Evolutionary conservation across 78 protist species (phyloP).

Genomic region (Dictyostelium intermedium): DNA sequence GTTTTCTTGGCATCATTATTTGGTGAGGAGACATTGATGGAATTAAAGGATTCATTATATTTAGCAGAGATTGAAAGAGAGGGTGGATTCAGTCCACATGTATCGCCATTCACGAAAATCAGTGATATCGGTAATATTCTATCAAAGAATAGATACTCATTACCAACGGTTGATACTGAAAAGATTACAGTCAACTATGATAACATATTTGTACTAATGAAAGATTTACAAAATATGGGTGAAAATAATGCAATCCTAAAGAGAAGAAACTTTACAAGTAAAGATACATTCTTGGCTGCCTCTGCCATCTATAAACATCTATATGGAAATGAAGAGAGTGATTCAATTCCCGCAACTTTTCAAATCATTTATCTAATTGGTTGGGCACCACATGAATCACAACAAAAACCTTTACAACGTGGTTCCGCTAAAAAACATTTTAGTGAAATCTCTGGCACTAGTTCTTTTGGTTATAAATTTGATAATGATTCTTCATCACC

Average conservation of each 20-base stretch:
- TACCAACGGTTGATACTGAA: slow-evolving; percentile 83
- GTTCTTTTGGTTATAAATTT: neutral
- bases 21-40: slow-evolving; percentile 81
- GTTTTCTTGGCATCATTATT: slow-evolving; percentile 75
- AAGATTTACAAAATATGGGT: slow-evolving; percentile 82
- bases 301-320: slow-evolving; percentile 49
- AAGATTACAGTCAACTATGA: slow-evolving; percentile 47
- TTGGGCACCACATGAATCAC: slow-evolving; percentile 87
- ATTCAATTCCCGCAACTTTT: slow-evolving; percentile 77
- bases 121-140: slow-evolving; percentile 77
- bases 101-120: slow-evolving; percentile 71
- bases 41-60: slow-evolving; percentile 67
- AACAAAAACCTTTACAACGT: slow-evolving; percentile 79
- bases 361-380: slow-evolving; percentile 83
- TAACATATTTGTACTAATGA: slow-evolving; percentile 71
- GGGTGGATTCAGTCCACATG: slow-evolving; percentile 81
- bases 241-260: slow-evolving; percentile 74
- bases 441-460: slow-evolving; percentile 36
- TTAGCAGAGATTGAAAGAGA: slow-evolving; percentile 82
- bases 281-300: slow-evolving; percentile 78
- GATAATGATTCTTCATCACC: neutral
- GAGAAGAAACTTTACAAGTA: slow-evolving; percentile 39
- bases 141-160: slow-evolving; percentile 38
- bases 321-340: slow-evolving; percentile 64
- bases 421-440: slow-evolving; percentile 74